Evolutionary conservation across 1,139 yeast genomes (phyloP), one percentile per base, ranked within the genome.

Genomic region (Lodderomyces orthopsilosis): DNA sequence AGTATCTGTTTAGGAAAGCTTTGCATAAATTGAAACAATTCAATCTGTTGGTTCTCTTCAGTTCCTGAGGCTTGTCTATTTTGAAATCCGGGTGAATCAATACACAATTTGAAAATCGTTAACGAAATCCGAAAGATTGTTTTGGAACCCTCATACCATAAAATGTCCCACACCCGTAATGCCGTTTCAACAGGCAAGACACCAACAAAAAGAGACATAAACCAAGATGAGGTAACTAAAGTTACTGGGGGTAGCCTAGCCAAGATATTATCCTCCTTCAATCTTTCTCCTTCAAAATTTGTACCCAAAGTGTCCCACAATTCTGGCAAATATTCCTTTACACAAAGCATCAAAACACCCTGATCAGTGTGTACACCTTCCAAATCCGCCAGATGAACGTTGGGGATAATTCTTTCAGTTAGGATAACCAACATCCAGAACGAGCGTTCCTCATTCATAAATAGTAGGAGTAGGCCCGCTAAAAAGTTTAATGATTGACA

Each of bases 301-400:
- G 51, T 67, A 5, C 77, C 77, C 27, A 79, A 61, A 5, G 72
- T 62, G 1, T 67, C 65, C 97, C 97, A 93, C 36, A 90, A 74
- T 40, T 77, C 79, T 0, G 98, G 98, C 37, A 91, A 68, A 48
- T 87, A 83, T 57, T 93, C 96, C 52, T 83, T 80, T 22, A 91
- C 73, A 54, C 96, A 86, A 30, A 91, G 70, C 88, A 93, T 85
- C 43, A 93, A 66, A 2, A 93, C 96, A 7, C 98, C 98, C 61
- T 93, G 98, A 58, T 93, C 96, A 17, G 94, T 79, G 57, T 89
- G 93, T 17, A 93, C 97, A 34, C 98, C 98, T 66, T 93, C 98
- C 15, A 93, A 68, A 54, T 85, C 84, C 21, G 88, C 79, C 47
- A 91, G 93, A 63, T 93, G 98, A 13, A 91, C 91, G 8, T 95